These are phyloP conservation scores for Parachlorella kessleri DNA, from an alignment of 139 green algal genomes.

Conservation along the genomic window DNA sequence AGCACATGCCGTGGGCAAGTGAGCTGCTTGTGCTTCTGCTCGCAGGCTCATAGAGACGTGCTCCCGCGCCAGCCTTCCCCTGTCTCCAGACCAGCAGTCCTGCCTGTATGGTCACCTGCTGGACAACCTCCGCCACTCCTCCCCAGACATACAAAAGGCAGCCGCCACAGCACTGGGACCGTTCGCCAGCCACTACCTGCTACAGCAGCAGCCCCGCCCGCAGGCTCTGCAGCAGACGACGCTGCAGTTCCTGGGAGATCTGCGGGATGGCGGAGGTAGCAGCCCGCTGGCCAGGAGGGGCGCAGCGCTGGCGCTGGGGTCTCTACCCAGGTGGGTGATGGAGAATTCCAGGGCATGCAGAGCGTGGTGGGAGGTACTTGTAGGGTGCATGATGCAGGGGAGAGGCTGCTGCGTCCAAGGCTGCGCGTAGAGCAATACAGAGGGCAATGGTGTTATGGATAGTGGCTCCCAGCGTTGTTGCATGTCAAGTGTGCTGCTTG, in stretches of 20 bases:
- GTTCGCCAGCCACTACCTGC: conserved; percentile 49
- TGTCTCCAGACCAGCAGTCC: conserved; percentile 44
- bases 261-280: conserved; percentile 8
- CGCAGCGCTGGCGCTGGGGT: conserved; percentile 23
- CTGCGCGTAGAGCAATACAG: too few species aligned
- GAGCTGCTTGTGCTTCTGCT: too few species aligned
- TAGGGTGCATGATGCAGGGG: too few species aligned
- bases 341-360: too few species aligned
- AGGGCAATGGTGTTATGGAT: too few species aligned
- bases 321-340: conserved; percentile 22
- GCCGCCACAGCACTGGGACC: conserved; percentile 63
- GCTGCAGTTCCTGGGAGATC: background rate
- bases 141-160: conserved; percentile 64
- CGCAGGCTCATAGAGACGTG: conserved; percentile 42
- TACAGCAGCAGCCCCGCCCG: too few species aligned
- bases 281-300: conserved; percentile 27
- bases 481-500: too few species aligned
- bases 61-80: conserved; percentile 33
- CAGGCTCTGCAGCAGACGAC: conserved; percentile 11
- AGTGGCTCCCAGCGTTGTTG: too few species aligned
- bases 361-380: too few species aligned
- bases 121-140: conserved; percentile 78
- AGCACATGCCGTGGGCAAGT: too few species aligned
- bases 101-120: conserved; percentile 63
- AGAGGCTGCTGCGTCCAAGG: too few species aligned